Conservation (phyloP, 345 rosid genomes). For the Cardamine resedifolia region DNA sequence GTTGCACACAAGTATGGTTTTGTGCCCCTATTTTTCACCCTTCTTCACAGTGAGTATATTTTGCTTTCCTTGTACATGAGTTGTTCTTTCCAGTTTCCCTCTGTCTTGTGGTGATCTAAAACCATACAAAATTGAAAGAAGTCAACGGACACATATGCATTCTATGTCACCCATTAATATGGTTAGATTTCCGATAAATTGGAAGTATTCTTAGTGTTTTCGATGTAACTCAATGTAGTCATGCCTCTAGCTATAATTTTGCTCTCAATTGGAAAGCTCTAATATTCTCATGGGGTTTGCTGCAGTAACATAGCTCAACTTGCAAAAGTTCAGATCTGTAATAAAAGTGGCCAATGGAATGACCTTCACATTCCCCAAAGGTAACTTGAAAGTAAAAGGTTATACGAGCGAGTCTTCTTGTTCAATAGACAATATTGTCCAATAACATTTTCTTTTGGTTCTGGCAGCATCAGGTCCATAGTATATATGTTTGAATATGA, state of each 20-base stretch:
- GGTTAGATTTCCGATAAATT: not conserved
- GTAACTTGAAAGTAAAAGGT: conserved; percentile 11
- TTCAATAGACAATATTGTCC: not conserved
- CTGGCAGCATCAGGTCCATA: conserved; percentile 77
- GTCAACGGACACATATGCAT: not conserved
- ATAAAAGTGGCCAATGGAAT: conserved; percentile 56
- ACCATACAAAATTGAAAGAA: not conserved
- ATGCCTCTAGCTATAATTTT: not conserved
- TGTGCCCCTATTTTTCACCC: conserved; percentile 66
- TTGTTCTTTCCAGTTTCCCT: not conserved
- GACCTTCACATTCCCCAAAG: conserved; percentile 63
- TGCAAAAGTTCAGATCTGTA: conserved; percentile 67
- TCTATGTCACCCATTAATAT: not conserved
- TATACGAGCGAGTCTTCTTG: not conserved
- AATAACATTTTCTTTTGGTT: not conserved
- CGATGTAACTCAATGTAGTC: not conserved
- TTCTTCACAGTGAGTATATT: conserved; percentile 54
- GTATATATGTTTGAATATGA: conserved; percentile 54
- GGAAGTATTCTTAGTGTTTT: not conserved
- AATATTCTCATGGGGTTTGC: not conserved
- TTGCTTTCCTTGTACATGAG: not conserved
- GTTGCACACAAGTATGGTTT: conserved; percentile 94
- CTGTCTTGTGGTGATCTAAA: not conserved
- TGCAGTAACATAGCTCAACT: conserved; percentile 81
- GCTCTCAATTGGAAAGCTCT: not conserved